Evolutionary conservation across 352 stramenopile species (phyloP).

Genomic region (Aphanomyces stellatus): DNA sequence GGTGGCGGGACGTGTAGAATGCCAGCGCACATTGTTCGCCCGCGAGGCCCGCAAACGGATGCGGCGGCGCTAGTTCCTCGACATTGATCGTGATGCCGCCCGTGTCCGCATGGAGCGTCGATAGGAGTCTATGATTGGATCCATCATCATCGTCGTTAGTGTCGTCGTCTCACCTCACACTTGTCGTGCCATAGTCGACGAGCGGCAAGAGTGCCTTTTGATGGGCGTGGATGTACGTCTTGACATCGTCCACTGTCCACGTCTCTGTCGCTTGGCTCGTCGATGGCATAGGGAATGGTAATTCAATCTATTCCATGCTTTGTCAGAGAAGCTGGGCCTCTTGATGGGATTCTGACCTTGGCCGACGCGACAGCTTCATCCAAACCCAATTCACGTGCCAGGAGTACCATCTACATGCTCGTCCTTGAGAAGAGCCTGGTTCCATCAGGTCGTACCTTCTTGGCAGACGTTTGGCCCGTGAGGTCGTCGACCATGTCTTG

Average conservation of each 20-base stretch:
- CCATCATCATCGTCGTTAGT: too few species aligned
- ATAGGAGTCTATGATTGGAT: background rate
- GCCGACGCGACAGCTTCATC: conserved; percentile 64
- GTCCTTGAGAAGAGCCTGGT: background rate
- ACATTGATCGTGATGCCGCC: conserved; percentile 41
- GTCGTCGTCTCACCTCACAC: too few species aligned
- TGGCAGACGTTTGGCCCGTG: conserved; percentile 78
- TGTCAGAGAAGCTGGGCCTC: background rate
- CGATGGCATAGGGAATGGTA: conserved; percentile 32
- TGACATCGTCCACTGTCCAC: conserved; percentile 39
- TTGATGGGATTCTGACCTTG: conserved; percentile 2
- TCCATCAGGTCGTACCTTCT: conserved; percentile 32
- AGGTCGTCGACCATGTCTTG: conserved; percentile 89
- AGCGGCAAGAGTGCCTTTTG: conserved; percentile 34
- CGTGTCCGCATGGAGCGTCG: conserved; percentile 55
- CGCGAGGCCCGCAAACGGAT: conserved; percentile 57
- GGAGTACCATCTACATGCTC: conserved; percentile 58
- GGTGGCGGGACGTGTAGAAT: conserved; percentile 71
- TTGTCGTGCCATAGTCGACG: conserved; percentile 28
- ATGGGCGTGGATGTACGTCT: conserved; percentile 41
- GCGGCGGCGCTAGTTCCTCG: conserved; percentile 29
- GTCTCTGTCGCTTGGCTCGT: conserved; percentile 20
- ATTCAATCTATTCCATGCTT: conserved; percentile 25
- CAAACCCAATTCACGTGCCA: conserved; percentile 91
- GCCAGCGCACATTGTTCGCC: conserved; percentile 62